Evolutionary conservation across 2,329 filamentous ascomycete genomes (phyloP), one percentile per base, ranked within the genome.

Genomic region (Sporothrix brunneoviolacea): DNA sequence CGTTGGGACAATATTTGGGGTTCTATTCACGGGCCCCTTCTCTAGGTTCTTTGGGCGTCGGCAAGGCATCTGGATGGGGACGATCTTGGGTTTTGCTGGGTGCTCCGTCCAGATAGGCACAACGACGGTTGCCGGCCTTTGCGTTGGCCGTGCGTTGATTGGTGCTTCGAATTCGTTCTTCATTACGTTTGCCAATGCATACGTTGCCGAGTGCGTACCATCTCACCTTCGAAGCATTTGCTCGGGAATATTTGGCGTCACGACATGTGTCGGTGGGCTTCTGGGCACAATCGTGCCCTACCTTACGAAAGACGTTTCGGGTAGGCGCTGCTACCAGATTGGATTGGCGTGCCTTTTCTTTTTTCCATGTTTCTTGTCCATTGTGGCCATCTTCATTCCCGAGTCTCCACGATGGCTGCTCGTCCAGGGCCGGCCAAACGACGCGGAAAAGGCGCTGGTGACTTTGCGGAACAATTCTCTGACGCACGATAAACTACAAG

Each of bases 331-430:
- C 39, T 74, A 72, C 53, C 67, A 70, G 45, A 75, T 79, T 33
- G 74, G 74, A 0, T 63, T 79, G 2, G 70, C 65, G 0, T 61
- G 64, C 3, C 57, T 73, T 15, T 71, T 70, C 48, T 63, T 77
- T 44, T 70, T 78, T 35, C 4, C 61, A 3, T 7, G 30, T 4
- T 37, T 70, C 12, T 57, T 74, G 19, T 61, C 71, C 4, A 12
- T 63, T 4, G 68, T 65, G 2, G 68, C 66, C 5, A 60, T 64
- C 4, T 71, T 66, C 63, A 60, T 74, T 4, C 70, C 71, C 12
- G 62, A 66, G 35, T 75, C 73, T 0, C 73, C 74, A 0, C 64
- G 73, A 7, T 77, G 74, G 74, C 61, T 76, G 9, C 64, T 76
- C 32, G 68, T 67, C 0, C 70, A 74, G 51, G 72, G 70, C 0